Evolutionary conservation across 177 flowering plant species (phyloP).

Genomic region (Vitis hybrid): DNA sequence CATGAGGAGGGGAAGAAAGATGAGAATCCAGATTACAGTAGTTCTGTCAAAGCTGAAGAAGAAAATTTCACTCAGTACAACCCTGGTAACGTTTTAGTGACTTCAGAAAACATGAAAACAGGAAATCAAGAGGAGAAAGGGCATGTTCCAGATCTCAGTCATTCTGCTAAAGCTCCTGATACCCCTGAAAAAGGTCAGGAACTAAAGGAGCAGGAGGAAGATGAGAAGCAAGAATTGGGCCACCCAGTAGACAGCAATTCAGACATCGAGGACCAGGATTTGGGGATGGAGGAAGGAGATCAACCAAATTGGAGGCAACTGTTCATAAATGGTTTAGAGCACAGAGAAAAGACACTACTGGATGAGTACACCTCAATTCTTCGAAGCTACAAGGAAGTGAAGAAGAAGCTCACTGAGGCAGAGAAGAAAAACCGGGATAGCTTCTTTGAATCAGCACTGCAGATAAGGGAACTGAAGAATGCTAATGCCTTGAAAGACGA

Average conservation of each 20-base stretch:
- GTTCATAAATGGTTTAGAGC: constrained; percentile 55
- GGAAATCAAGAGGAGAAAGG: too few species aligned
- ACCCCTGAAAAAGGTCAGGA: constrained; percentile 15
- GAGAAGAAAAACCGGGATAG: constrained; percentile 64
- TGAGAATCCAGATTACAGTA: neutral
- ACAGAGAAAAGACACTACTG: constrained; percentile 67
- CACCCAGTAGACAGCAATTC: constrained; percentile 6
- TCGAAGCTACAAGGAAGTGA: constrained; percentile 62
- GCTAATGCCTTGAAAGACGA: constrained; percentile 55
- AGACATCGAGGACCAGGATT: constrained; percentile 20
- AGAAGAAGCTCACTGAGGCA: constrained; percentile 55
- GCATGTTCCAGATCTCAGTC: too few species aligned
- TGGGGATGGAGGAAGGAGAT: constrained; percentile 28
- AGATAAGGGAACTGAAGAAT: constrained; percentile 56
- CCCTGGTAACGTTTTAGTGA: too few species aligned
- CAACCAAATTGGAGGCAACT: constrained; percentile 58
- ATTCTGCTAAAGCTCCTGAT: constrained; percentile 1
- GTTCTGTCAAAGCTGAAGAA: constrained; percentile 14
- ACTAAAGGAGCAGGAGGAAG: constrained; percentile 8
- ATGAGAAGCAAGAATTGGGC: constrained; percentile 16
- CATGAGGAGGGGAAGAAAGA: constrained; percentile 15
- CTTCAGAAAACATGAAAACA: too few species aligned
- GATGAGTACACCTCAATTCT: constrained; percentile 69
- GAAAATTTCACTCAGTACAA: constrained; percentile 7
- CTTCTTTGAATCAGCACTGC: constrained; percentile 43